These are phyloP conservation scores for Ballota nigra DNA, from an alignment of 257 asterid species.

Conservation along the genomic window DNA sequence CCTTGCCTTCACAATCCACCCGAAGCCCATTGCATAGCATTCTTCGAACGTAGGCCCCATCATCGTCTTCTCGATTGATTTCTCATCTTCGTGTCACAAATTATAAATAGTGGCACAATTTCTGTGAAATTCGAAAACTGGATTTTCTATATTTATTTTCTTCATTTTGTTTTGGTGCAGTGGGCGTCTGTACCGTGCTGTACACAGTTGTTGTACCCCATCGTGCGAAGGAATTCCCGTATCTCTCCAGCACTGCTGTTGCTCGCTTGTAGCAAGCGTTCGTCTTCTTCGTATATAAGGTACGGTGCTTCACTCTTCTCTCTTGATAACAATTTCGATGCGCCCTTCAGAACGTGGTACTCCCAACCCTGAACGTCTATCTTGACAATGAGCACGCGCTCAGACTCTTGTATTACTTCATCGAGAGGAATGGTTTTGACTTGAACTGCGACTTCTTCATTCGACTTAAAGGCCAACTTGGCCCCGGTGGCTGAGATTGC, in stretches of 20 bases:
- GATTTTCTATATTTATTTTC: too few relatives aligned
- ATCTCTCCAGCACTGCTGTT: conserved; percentile 82
- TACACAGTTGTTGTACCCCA: conserved; percentile 77
- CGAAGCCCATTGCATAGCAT: not conserved
- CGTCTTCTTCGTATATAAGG: conserved; percentile 95
- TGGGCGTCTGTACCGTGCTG: conserved; percentile 92
- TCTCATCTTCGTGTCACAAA: not conserved
- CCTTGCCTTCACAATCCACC: not conserved
- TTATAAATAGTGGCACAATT: conserved; percentile 4
- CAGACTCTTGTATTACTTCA: conserved; percentile 60
- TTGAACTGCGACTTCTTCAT: conserved; percentile 82
- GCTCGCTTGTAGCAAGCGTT: conserved; percentile 88
- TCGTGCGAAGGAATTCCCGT: conserved; percentile 55
- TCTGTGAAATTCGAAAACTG: conserved; percentile 6
- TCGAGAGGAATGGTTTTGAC: conserved; percentile 83
- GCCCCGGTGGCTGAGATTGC: conserved; percentile 96
- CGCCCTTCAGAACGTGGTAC: conserved; percentile 92
- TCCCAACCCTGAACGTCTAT: conserved; percentile 99
- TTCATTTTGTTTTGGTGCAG: conserved; percentile 75
- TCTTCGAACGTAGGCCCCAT: not conserved
- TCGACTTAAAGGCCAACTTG: conserved; percentile 90
- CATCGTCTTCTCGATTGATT: not conserved
- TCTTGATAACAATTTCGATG: conserved; percentile 72
- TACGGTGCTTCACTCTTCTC: conserved; percentile 89
- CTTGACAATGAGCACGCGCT: conserved; percentile 68